A percentile compares a stretch with the other conserved stretches of the same genome.
phyloP scores from a whole-genome alignment of 805 yeast genomes.

The Martiniozyma abietophila region DNA sequence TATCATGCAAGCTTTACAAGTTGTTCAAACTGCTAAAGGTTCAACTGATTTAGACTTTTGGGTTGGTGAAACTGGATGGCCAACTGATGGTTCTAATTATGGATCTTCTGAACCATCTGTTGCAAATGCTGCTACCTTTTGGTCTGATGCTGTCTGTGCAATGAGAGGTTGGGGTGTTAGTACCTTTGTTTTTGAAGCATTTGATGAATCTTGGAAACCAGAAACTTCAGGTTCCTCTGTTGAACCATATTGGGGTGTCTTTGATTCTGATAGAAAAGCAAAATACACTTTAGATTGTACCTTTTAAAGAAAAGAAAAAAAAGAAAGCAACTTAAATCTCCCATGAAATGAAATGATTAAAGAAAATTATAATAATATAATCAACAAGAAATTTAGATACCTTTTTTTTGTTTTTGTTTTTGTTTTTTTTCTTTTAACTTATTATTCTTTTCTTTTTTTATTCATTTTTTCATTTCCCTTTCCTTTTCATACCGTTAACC shows the following conservation, averaged over 20 bases:
- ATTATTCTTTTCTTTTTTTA: too few relatives aligned
- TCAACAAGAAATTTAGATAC: too few relatives aligned
- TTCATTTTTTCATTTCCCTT: too few relatives aligned
- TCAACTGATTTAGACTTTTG: slow-evolving; percentile 78
- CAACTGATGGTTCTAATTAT: slow-evolving; percentile 71
- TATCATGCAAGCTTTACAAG: slow-evolving; percentile 94
- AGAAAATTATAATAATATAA: too few relatives aligned
- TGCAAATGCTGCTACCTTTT: slow-evolving; percentile 67
- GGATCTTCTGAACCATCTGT: slow-evolving; percentile 60
- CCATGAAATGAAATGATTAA: too few relatives aligned
- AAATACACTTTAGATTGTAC: slow-evolving; percentile 42
- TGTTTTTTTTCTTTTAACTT: too few relatives aligned
- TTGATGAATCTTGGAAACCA: slow-evolving; percentile 96
- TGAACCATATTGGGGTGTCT: slow-evolving; percentile 95
- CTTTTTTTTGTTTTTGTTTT: too few relatives aligned
- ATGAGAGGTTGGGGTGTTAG: slow-evolving; percentile 95
- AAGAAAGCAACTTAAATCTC: too few relatives aligned
- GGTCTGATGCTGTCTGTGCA: slow-evolving; percentile 86
- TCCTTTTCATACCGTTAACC: too few relatives aligned
- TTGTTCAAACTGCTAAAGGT: slow-evolving; percentile 80
- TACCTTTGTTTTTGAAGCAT: slow-evolving; percentile 88
- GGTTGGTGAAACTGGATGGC: slow-evolving; percentile 99
- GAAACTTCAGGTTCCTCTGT: slow-evolving; percentile 78
- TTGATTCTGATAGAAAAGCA: slow-evolving; percentile 38
- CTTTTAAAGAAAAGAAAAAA: too few relatives aligned